These are phyloP conservation scores for Parmales sp. DNA, from an alignment of 108 stramenopile genomes.

Conservation along the genomic window DNA sequence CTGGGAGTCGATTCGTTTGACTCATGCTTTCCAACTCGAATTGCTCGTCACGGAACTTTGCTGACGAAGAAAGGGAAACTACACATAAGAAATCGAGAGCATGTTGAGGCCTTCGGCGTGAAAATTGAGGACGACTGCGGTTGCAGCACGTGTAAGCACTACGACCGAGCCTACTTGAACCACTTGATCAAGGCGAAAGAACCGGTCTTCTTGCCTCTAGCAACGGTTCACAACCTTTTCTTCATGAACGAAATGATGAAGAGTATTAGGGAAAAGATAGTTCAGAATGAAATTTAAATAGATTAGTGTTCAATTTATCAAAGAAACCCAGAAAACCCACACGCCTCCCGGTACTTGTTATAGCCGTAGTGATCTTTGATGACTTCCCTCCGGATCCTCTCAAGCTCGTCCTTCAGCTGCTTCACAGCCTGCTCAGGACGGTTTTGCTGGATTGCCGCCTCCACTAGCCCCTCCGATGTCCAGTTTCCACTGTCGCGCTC, in stretches of 20 bases:
- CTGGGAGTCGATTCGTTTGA: constrained; percentile 82
- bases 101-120: constrained; percentile 49
- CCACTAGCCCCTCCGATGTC: too few species aligned
- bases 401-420: neutral
- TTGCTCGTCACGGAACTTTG: constrained; percentile 71
- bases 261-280: constrained; percentile 59
- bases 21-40: constrained; percentile 79
- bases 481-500: too few species aligned
- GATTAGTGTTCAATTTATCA: too few species aligned
- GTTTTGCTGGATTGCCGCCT: too few species aligned
- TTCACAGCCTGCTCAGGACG: too few species aligned
- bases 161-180: constrained; percentile 80
- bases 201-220: constrained; percentile 57
- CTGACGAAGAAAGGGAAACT: constrained; percentile 46
- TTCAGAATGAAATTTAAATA: constrained; percentile 67
- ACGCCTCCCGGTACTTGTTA: neutral
- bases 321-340: too few species aligned
- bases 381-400: neutral
- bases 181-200: constrained; percentile 86
- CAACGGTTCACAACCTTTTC: constrained; percentile 75
- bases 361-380: too few species aligned
- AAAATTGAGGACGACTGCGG: constrained; percentile 61
- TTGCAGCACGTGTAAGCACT: constrained; percentile 67
- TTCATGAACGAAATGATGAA: constrained; percentile 87
- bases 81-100: constrained; percentile 49